These are phyloP conservation scores for Luffa acutangula DNA, from an alignment of 306 rosid species.

Conservation along the genomic window DNA sequence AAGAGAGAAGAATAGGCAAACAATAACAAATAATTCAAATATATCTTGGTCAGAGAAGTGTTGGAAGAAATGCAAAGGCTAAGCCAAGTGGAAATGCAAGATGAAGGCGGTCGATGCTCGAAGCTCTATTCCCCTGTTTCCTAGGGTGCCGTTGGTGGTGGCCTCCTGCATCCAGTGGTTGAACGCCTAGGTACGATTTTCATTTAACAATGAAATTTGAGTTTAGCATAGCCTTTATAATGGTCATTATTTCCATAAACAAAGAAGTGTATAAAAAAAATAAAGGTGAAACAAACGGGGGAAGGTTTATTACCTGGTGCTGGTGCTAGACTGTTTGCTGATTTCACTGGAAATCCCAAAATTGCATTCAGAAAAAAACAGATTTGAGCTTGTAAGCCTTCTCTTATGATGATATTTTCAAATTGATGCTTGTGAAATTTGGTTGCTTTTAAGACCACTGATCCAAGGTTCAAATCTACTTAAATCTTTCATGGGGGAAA, in stretches of 20 bases:
- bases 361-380: neutral
- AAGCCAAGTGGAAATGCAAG: slow-evolving; percentile 15
- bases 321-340: neutral
- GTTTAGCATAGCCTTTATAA: neutral
- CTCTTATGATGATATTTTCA: neutral
- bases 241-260: neutral
- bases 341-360: slow-evolving; percentile 9
- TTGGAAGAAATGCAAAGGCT: slow-evolving; percentile 14
- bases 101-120: neutral
- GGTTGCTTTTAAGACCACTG: neutral
- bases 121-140: slow-evolving; percentile 5
- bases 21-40: neutral
- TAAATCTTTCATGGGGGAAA: too few species aligned
- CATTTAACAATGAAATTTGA: neutral
- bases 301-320: slow-evolving; percentile 7
- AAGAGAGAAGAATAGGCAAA: neutral
- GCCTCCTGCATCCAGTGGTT: slow-evolving; percentile 1
- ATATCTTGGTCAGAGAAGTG: slow-evolving; percentile 11
- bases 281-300: neutral
- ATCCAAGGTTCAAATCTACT: neutral
- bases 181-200: neutral
- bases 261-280: neutral
- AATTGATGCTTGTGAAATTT: neutral
- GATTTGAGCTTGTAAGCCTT: neutral
- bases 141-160: neutral